phyloP scores from a whole-genome alignment of 768 basidiomycete species.

The Amanita molliuscula region DNA sequence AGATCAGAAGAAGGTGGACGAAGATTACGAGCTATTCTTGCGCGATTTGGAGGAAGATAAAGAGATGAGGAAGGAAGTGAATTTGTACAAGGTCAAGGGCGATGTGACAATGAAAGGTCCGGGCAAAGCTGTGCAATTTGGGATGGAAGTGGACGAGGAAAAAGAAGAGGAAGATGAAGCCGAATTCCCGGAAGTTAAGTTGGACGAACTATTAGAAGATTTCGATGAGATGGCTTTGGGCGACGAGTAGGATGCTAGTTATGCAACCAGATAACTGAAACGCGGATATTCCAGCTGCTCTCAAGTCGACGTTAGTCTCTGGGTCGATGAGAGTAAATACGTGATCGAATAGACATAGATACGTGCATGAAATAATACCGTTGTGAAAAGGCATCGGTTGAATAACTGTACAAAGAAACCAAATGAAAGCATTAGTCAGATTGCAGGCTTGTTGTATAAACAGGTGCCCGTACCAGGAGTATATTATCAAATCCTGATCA shows the following conservation, averaged over 20 bases:
- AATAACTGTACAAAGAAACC: too few species aligned
- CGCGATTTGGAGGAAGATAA: slow-evolving; percentile 91
- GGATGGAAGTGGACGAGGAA: slow-evolving; percentile 62
- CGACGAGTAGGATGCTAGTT: slow-evolving; percentile 14
- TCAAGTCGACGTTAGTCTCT: too few species aligned
- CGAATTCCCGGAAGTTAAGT: slow-evolving; percentile 81
- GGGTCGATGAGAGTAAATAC: too few species aligned
- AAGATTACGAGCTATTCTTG: slow-evolving; percentile 95
- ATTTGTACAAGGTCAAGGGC: slow-evolving; percentile 64
- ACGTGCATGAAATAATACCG: too few species aligned
- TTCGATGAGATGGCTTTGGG: slow-evolving; percentile 87
- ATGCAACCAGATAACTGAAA: slow-evolving; percentile 9
- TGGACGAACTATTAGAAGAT: slow-evolving; percentile 83
- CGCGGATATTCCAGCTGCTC: too few species aligned
- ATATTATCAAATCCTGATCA: too few species aligned
- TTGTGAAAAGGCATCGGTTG: too few species aligned
- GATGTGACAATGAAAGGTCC: slow-evolving; percentile 43
- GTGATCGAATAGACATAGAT: too few species aligned
- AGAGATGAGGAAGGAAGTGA: slow-evolving; percentile 79
- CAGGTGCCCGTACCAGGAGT: too few species aligned
- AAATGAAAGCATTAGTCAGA: too few species aligned
- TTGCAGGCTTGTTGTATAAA: too few species aligned
- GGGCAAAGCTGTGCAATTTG: slow-evolving; percentile 38
- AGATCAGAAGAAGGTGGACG: slow-evolving; percentile 87
- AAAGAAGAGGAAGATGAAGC: slow-evolving; percentile 55